Conservation (phyloP, 352 stramenopile species). For the Nothophytophthora sp. region DNA sequence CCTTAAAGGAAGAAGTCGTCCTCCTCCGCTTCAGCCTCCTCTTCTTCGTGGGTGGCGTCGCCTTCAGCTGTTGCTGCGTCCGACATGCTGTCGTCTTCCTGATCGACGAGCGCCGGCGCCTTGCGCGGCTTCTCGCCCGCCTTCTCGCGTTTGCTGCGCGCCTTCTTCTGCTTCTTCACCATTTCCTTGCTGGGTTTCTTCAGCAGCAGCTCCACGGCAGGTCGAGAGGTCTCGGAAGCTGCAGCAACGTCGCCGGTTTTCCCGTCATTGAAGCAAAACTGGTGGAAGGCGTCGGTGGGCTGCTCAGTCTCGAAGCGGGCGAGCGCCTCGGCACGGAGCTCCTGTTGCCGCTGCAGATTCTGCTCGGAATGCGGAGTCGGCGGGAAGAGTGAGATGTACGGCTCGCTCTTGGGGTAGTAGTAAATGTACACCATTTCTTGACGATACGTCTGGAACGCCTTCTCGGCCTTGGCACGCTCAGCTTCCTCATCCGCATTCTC, state of each 20-base stretch:
- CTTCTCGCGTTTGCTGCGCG: slow-evolving; percentile 50
- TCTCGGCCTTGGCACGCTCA: slow-evolving; percentile 37
- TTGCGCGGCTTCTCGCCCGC: slow-evolving; percentile 30
- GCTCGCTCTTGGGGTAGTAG: slow-evolving; percentile 75
- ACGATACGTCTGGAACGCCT: slow-evolving; percentile 45
- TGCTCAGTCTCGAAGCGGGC: slow-evolving; percentile 59
- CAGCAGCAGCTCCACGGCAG: slow-evolving; percentile 51
- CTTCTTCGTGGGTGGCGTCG: slow-evolving; percentile 20
- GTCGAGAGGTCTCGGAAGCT: slow-evolving; percentile 3
- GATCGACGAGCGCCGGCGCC: slow-evolving; percentile 47
- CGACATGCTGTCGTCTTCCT: slow-evolving; percentile 41
- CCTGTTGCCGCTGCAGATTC: slow-evolving; percentile 43
- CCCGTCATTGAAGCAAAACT: slow-evolving; percentile 72
- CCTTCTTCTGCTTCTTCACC: slow-evolving; percentile 70
- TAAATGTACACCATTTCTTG: slow-evolving; percentile 85
- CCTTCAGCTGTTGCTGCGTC: slow-evolving; percentile 13
- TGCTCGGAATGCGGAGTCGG: slow-evolving; percentile 53
- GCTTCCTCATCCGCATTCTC: slow-evolving; percentile 43
- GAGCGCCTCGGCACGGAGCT: slow-evolving; percentile 48
- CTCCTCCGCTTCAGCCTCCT: slow-evolving; percentile 45
- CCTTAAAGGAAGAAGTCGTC: slow-evolving; percentile 78
- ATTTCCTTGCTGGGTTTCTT: slow-evolving; percentile 74
- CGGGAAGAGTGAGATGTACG: slow-evolving; percentile 74
- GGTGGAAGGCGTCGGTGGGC: slow-evolving; percentile 59
- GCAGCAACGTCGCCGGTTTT: slow-evolving; percentile 25